Conservation (phyloP, 192 early-diverging fungal genomes). For the Geranomyces michiganensis region DNA sequence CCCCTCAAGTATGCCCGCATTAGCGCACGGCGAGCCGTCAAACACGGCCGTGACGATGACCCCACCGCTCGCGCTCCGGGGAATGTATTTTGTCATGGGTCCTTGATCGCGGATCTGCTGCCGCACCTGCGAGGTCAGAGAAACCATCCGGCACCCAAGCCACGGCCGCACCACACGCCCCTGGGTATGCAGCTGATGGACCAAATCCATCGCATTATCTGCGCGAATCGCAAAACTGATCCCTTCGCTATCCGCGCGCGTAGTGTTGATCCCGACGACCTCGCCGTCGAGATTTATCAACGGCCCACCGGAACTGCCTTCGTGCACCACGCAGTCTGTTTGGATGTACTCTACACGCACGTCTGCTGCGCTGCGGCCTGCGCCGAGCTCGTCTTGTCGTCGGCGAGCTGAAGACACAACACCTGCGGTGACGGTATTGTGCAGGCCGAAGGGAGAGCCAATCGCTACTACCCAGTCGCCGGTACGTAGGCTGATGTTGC, state of each 20-base stretch:
- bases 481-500: constrained; percentile 25
- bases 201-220: constrained; percentile 46
- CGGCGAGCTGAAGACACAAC: constrained; percentile 48
- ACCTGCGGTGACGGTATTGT: constrained; percentile 56
- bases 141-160: constrained; percentile 42
- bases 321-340: constrained; percentile 58
- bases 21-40: constrained; percentile 38
- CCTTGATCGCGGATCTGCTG: constrained; percentile 38
- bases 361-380: constrained; percentile 1
- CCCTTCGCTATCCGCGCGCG: constrained; percentile 51
- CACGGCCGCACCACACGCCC: constrained; percentile 50
- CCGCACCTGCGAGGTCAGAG: constrained; percentile 43
- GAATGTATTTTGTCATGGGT: not conserved
- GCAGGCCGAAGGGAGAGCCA: constrained; percentile 57
- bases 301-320: constrained; percentile 54
- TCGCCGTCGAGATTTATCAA: constrained; percentile 55
- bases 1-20: constrained; percentile 42
- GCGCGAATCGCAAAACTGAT: constrained; percentile 57
- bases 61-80: constrained; percentile 13
- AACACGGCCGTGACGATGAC: constrained; percentile 45
- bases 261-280: constrained; percentile 53
- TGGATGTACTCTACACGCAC: constrained; percentile 55
- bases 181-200: constrained; percentile 45
- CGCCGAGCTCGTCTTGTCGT: constrained; percentile 45
- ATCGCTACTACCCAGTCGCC: constrained; percentile 55